Evolutionary conservation across 192 early-diverging fungal species (phyloP), one percentile per base, ranked within the genome.

Genomic region (Coemansia sp.): DNA sequence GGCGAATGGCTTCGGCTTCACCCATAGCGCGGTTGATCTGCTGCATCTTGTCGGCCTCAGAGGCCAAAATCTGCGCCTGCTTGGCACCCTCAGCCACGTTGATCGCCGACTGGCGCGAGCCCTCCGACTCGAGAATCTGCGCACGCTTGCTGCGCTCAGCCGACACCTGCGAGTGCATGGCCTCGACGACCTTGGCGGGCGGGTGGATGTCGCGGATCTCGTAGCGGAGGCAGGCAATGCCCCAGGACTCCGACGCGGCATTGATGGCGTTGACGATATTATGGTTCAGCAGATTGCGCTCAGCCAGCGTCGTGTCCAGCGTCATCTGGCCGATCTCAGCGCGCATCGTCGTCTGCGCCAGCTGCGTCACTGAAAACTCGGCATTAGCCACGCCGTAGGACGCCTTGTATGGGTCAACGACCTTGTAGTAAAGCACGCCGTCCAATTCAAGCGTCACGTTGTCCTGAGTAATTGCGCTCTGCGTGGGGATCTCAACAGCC

Each of bases 311-410:
- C 12, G 92, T 89, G 78, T 99, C 97, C 71, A 99, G 83, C 3
- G 95, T 98, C 91, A 99, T 92, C 83, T 97, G 95, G 43, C 97
- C 97, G 74, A 99, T 99, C 75, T 99, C 97, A 5, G 97, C 96
- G 44, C 97, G 92, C 97, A 99, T 97, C 1, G 97, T 97, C 7
- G 97, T 99, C 79, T 99, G 97, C n/a, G 97, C 97, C 66, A 99
- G 87, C 80, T 99, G 97, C 6, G 94, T 89, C 44, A 99, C 85
- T 15, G 97, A 95, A 84, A 95, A 99, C 76, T 97, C 95, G 31
- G 93, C 91, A 78, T 99, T 89, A 66, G 95, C 95, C 7, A 98
- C 93, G 24, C 96, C 96, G 80, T 98, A 98, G 5, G 93, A 94
- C 3, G 93, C 92, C 84, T 95, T 94, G 87, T 95, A 97, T 2